A percentile compares a stretch with the other conserved stretches of the same genome.
Conservation (phyloP, 306 rosid species). For the apple (Malus domestica) region ASM211411v1 NC_041799.1:35846501-35847000, state of each 20-base stretch:
- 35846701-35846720: conserved; percentile 6
- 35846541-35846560: too few species aligned
- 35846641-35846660: conserved; percentile 33
- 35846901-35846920: conserved; percentile 59
- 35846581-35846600: too few species aligned
- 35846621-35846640: conserved; percentile 28
- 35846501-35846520: too few species aligned
- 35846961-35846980: conserved; percentile 9
- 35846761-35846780: conserved; percentile 37
- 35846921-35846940: conserved; percentile 75
- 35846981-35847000: not conserved
- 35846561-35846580: too few species aligned
- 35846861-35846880: conserved; percentile 22
- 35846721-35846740: not conserved
- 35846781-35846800: conserved; percentile 62
- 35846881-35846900: conserved; percentile 15
- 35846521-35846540: too few species aligned
- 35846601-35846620: too few species aligned
- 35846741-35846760: conserved; percentile 36
- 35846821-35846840: conserved; percentile 38
- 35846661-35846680: conserved; percentile 38
- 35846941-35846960: conserved; percentile 39
- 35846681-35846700: conserved; percentile 35
- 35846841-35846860: conserved; percentile 15
- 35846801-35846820: conserved; percentile 45